Evolutionary conservation across 305 asterid genomes (phyloP), one percentile per base, ranked within the genome.

Genomic region (Ilex paraguariensis): DNA sequence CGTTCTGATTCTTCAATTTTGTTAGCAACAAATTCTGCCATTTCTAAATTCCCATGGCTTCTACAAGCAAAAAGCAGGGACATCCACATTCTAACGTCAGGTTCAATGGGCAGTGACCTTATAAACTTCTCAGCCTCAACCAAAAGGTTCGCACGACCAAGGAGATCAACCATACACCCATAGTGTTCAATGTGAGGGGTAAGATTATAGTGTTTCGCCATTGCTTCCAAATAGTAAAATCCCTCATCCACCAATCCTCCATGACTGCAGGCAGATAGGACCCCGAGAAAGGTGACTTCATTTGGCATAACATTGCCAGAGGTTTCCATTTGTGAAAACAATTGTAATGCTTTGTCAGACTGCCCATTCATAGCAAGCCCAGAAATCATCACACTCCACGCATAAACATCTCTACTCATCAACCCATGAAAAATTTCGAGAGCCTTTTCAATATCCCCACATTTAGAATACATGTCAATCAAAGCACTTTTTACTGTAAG

Each of bases 131-230:
- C 16, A 15, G 69, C 62, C 62, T 65, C 62, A 6, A 30, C 36
- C 33, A 65, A 6, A 55, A 55, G 48, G 36, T 59, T 59, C 21
- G 69, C 62, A 16, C 69, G 69, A 58, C 69, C 55, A 36, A 65
- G 42, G 56, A 65, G 69, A 51, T 65, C 62, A 31, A 65, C 62
- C 45, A 65, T 65, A 36, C 69, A 65, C 11, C 56, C 69, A 3
- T 65, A 65, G 36, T 65, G 69, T 44, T 65, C 69, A 31, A 14
- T 44, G 21, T 21, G 49, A 9, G 68, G 68, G 0, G 2, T 28
- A 9, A 64, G 11, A 16, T 49, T 33, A 16, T 65, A 65, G 46
- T 31, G 32, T n/a, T 46, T 16, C 0, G 48, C 46, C 62, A 65
- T 65, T 10, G 36, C 42, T 59, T 39, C 21, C 36, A 65, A 65